Conservation (phyloP, 2,329 filamentous ascomycete species). For the Botryotinia convoluta region DNA sequence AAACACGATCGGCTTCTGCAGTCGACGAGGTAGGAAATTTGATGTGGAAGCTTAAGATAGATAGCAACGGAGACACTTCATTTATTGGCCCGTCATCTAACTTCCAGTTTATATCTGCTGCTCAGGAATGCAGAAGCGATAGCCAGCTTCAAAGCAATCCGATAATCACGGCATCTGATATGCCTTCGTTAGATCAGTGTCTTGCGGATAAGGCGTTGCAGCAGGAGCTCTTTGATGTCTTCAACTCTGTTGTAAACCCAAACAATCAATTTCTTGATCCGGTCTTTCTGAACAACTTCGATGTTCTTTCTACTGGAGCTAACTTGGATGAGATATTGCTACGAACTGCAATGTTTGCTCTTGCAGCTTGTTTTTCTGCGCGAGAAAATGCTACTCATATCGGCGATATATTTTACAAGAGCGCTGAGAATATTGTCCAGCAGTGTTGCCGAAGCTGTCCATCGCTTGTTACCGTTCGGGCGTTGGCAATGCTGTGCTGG, state of each 20-base stretch:
- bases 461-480: not conserved
- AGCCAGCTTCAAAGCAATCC: not conserved
- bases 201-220: not conserved
- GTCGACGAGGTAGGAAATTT: not conserved
- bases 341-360: slow-evolving; percentile 3
- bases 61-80: not conserved
- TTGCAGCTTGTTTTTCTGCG: not conserved
- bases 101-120: not conserved
- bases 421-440: not conserved
- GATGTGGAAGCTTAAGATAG: not conserved
- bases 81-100: not conserved
- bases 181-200: not conserved
- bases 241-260: not conserved
- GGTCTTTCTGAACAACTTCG: not conserved
- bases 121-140: not conserved
- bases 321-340: not conserved
- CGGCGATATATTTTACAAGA: not conserved
- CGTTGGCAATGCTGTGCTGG: slow-evolving; percentile 3
- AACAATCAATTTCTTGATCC: not conserved
- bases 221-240: not conserved
- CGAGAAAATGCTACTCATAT: not conserved
- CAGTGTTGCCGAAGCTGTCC: not conserved
- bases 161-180: not conserved
- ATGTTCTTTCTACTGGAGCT: not conserved
- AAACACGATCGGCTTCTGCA: not conserved